phyloP scores from a whole-genome alignment of 805 yeast species.

The Ogataea wickerhamii region DNA sequence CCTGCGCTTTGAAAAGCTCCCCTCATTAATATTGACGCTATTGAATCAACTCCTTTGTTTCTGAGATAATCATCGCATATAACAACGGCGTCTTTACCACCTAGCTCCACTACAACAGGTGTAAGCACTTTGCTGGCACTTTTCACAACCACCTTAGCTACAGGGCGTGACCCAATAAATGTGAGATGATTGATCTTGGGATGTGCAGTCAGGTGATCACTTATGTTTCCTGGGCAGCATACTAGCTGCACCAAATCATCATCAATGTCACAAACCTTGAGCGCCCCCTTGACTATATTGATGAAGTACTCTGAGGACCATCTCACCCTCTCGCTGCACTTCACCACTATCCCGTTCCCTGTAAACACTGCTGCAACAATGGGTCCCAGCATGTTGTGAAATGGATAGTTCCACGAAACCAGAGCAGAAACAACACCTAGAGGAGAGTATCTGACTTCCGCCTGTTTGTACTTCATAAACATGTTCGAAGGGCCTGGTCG shows the following conservation, averaged over 20 bases:
- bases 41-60: conserved; percentile 37
- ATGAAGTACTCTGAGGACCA: conserved; percentile 89
- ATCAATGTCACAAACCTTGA: conserved; percentile 69
- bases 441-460: conserved; percentile 93
- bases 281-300: conserved; percentile 64
- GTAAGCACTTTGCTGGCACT: conserved; percentile 86
- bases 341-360: conserved; percentile 87
- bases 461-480: conserved; percentile 85
- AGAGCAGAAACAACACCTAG: conserved; percentile 85
- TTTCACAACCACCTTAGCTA: conserved; percentile 80
- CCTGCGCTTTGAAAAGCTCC: conserved; percentile 98
- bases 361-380: conserved; percentile 83
- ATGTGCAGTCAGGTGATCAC: conserved; percentile 82
- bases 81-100: conserved; percentile 92
- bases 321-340: conserved; percentile 93
- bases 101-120: conserved; percentile 93
- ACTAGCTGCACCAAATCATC: conserved; percentile 84
- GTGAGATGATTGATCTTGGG: conserved; percentile 83
- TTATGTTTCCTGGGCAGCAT: conserved; percentile 81
- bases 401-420: conserved; percentile 97
- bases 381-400: conserved; percentile 93
- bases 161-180: conserved; percentile 93
- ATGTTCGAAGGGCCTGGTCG: conserved; percentile 87
- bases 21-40: conserved; percentile 82
- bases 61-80: conserved; percentile 78